A percentile compares a stretch with the other conserved stretches of the same genome.
These are phyloP conservation scores for Halophytophthora polymorphica DNA, from an alignment of 352 stramenopile genomes.

Conservation along the genomic window DNA sequence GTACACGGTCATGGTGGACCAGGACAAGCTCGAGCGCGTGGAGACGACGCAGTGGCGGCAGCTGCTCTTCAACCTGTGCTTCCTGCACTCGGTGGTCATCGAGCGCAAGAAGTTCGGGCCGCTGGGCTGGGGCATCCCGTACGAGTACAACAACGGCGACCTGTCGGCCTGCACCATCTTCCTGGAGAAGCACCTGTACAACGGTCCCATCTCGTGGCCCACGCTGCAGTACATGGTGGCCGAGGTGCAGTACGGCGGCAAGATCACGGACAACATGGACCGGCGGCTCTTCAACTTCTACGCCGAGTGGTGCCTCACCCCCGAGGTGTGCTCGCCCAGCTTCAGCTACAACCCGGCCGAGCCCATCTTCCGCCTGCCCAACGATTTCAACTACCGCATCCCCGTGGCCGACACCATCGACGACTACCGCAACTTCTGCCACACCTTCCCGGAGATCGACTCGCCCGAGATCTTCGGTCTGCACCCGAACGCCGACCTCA, in stretches of 20 bases:
- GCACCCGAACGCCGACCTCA: conserved; percentile 98
- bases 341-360: conserved; percentile 95
- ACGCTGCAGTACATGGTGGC: conserved; percentile 99
- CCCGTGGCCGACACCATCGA: conserved; percentile 90
- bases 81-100: conserved; percentile 97
- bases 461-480: conserved; percentile 98
- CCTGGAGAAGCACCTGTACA: conserved; percentile 98
- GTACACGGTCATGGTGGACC: conserved; percentile 99
- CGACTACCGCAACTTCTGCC: conserved; percentile 95
- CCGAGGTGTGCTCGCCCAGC: conserved; percentile 66
- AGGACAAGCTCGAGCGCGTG: conserved; percentile 96
- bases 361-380: conserved; percentile 95
- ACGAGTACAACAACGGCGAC: conserved; percentile 99
- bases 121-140: conserved; percentile 97
- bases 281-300: conserved; percentile 97
- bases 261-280: conserved; percentile 99
- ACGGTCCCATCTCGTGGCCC: conserved; percentile 96
- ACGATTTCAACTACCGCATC: conserved; percentile 97
- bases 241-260: conserved; percentile 98
- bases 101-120: conserved; percentile 98
- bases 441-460: conserved; percentile 95
- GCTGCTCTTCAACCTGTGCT: conserved; percentile 96
- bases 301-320: conserved; percentile 95
- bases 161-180: conserved; percentile 97
- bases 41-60: conserved; percentile 96